Percentiles rank a stretch among this genome's conserved stretches.
Conservation (phyloP, 1,139 yeast species). For the Debaryomycetaceae sp. region DNA sequence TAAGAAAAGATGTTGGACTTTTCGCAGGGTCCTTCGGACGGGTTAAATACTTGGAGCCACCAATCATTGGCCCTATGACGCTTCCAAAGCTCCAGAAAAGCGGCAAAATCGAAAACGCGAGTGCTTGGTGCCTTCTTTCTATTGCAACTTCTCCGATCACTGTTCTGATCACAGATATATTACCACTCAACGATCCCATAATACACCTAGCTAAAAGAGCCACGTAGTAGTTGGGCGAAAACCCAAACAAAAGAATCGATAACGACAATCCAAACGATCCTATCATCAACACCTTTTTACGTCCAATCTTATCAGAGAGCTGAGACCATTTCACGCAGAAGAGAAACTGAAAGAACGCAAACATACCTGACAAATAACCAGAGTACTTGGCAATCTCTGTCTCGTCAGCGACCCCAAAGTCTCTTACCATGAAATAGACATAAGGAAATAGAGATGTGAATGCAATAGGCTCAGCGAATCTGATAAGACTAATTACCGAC, state of each 20-base stretch:
- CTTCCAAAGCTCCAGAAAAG: conserved; percentile 34
- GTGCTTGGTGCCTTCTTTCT: conserved; percentile 34
- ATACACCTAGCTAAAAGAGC: conserved; percentile 31
- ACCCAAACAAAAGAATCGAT: conserved; percentile 30
- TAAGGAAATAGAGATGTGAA: conserved; percentile 40
- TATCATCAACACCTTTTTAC: conserved; percentile 28
- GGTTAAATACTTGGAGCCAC: conserved; percentile 44
- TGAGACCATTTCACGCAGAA: conserved; percentile 38
- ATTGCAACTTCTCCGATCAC: conserved; percentile 36
- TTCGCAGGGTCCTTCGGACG: background rate
- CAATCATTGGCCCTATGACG: conserved; percentile 56
- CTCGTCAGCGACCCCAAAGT: conserved; percentile 32
- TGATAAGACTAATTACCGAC: conserved; percentile 26
- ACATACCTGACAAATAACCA: conserved; percentile 36
- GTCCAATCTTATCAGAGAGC: conserved; percentile 29
- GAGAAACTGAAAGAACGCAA: conserved; percentile 35
- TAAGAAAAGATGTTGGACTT: background rate
- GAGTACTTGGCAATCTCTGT: conserved; percentile 35
- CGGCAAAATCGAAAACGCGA: conserved; percentile 35
- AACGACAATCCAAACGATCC: conserved; percentile 33
- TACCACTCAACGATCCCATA: conserved; percentile 36
- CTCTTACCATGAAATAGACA: conserved; percentile 38
- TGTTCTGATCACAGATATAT: conserved; percentile 35
- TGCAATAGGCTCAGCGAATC: conserved; percentile 37
- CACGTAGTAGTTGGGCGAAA: conserved; percentile 29